Evolutionary conservation across 1,139 yeast genomes (phyloP), one percentile per base, ranked within the genome.

Genomic region (Yamadazyma friedrichii): DNA sequence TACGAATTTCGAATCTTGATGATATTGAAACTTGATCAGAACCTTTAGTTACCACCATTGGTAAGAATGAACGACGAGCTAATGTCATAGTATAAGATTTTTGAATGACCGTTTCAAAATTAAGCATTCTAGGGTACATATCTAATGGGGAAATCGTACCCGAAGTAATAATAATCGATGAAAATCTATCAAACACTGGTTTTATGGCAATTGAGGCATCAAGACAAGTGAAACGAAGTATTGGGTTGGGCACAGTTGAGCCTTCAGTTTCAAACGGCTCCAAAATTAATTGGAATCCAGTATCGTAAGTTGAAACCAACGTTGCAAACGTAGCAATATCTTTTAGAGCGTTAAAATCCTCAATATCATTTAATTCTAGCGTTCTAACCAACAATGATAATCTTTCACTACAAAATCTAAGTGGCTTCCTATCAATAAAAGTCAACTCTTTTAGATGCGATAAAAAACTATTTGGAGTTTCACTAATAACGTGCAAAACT

Each of bases 251-350:
- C 13, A 94, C 98, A 0, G 97, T 91, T 1, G 98, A 91, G 45
- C 93, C 94, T 56, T 93, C 99, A 0, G 96, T 84, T 60, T 93
- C 99, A 65, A 82, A 93, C 0, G 99, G 99, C 56, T 93, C 99
- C 42, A 94, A 70, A 48, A 93, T 93, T 45, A 93, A 72, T 52
- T 88, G 83, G 59, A 93, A 93, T 0, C 99, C 99, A 30, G 82
- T 77, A 51, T 93, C 98, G 62, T 94, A 93, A 0, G 98, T 94
- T 0, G 98, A 84, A 1, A 93, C 94, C 36, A 93, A 70, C 0
- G 99, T 93, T 1, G 98, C 99, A 72, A 93, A 93, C 0, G 96
- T 89, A 0, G 96, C 98, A 44, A 93, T 88, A 58, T 94, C 98
- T 58, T 93, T 94, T 44, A 93, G 70, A 0, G 98, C 96, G 46